These are phyloP conservation scores for Neurospora terricola DNA, from an alignment of 495 filamentous ascomycete genomes.

Conservation along the genomic window DNA sequence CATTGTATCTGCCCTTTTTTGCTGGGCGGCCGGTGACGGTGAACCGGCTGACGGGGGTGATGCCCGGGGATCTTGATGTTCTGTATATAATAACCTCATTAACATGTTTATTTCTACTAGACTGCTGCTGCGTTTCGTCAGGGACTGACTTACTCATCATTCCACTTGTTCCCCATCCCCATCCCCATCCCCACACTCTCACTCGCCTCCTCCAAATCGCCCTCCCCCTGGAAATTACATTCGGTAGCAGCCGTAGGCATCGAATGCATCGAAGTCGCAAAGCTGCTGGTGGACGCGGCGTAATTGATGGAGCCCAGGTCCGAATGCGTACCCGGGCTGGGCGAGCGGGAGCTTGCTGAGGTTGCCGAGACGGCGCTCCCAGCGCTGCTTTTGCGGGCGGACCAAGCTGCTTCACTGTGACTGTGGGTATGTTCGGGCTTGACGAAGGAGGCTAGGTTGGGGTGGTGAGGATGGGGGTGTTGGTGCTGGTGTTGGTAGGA, in stretches of 20 bases:
- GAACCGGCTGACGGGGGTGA: constrained; percentile 3
- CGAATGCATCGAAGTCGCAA: constrained; percentile 8
- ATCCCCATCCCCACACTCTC: constrained; percentile 1
- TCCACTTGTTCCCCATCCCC: constrained; percentile 7
- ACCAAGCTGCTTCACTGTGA: neutral
- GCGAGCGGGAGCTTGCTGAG: constrained; percentile 14
- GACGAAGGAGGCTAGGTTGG: neutral
- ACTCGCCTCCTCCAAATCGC: constrained; percentile 8
- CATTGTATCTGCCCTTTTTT: constrained; percentile 3
- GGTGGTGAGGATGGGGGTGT: neutral
- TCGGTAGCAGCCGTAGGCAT: constrained; percentile 2
- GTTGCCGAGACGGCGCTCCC: neutral
- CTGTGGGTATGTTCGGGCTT: neutral
- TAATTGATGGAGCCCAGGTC: constrained; percentile 13
- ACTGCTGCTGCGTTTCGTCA: too few relatives aligned
- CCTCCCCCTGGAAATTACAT: constrained; percentile 5
- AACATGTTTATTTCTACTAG: neutral
- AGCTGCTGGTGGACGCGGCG: constrained; percentile 14
- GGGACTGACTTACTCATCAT: constrained; percentile 9
- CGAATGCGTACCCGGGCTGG: constrained; percentile 6
- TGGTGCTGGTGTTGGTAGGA: neutral
- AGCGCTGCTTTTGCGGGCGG: neutral
- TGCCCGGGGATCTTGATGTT: neutral
- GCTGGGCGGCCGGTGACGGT: constrained; percentile 2
- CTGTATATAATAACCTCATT: neutral